Evolutionary conservation across 2,329 filamentous ascomycete species (phyloP), one percentile per base, ranked within the genome.

Genomic region (Curvularia eragrostidis): DNA sequence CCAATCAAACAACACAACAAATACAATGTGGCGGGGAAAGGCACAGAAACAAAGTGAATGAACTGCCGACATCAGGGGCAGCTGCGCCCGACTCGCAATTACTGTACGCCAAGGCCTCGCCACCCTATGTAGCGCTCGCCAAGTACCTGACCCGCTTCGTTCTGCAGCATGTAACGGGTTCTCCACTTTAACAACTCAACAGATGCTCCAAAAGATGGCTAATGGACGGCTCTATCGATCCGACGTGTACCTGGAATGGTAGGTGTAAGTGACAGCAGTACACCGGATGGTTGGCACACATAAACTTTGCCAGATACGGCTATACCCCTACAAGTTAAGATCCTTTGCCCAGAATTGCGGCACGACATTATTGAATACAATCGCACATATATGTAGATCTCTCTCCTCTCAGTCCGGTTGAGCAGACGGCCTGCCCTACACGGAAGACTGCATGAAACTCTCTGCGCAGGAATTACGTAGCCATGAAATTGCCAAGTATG

Each of bases 51-150:
- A 26, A n/a, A 9, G 12, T 21, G 44, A n/a, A 18, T 13, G 19
- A 47, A 47, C 26, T 49, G 52, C 47, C 39, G 52, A 28, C 23
- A 15, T 21, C 10, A 55, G 52, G 39, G 52, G 52, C 19, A 30
- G 10, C 2, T 47, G 5, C 0, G 15, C 21, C 49, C 19, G n/a
- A 10, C 39, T 28, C n/a, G 2, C 12, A 41, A 18, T 12, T 38
- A 12, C 28, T 18, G 21, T 15, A 28, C 10, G 46, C 47, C 52
- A 44, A 51, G 28, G 19, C 1, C 23, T 46, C 30, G 18, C 9
- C n/a, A 39, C 24, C 19, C 5, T 36, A n/a, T n/a, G n/a, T n/a
- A 43, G 19, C 49, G 4, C 30, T 28, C 7, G 6, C 15, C 30
- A 19, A 7, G 23, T 23, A 13, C 32, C 7, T 26, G 28, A 21